Base-by-base conservation (phyloP, 306 rosid species). In the Chamaecrista fasciculata region DNA sequence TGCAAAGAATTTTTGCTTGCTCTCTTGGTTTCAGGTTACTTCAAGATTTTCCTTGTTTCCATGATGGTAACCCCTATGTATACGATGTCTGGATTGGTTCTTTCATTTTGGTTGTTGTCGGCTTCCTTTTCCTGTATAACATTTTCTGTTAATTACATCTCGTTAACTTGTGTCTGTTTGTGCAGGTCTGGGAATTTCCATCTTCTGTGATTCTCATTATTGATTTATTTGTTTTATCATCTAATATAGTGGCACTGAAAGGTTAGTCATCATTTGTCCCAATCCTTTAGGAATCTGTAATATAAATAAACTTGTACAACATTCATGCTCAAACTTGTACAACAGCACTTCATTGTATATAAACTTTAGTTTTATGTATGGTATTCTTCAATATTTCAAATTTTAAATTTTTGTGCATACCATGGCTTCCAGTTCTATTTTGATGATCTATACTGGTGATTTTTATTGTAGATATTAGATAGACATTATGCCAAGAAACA, bases 171-270 rank as follows among this genome's bases (percentile, higher is more conserved):
- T 19, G 50, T 40, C 49, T 42, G 11, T 39, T 80, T 62, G 62
- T 76, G 69, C 78, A 94, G 99, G 91, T 88, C 18, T 91, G 99
- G 99, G 95, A 91, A 74, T 94, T 85, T 74, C 96, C 92, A 37
- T 82, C 99, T 53, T 81, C 91, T 18, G 86, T 83, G 84, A 82
- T 85, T 76, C 80, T 82, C 83, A 87, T 94, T 60, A 79, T 79
- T 71, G 97, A 94, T 69, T 66, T 86, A 55, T 91, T 88, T 83
- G 88, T 91, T 76, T 79, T 88, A 73, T 91, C 99, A 53, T 84
- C 96, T 69, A 88, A 86, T 83, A 79, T 81, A 24, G 89, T 86
- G 67, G 92, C 97, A 79, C 74, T 94, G 62, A 85, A 87, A 85
- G 97, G 96, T 87, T 12, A 78, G 86, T 70, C 20, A 40, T 67